Base-by-base conservation (phyloP, 805 yeast species). In the Candida incommunis region DNA sequence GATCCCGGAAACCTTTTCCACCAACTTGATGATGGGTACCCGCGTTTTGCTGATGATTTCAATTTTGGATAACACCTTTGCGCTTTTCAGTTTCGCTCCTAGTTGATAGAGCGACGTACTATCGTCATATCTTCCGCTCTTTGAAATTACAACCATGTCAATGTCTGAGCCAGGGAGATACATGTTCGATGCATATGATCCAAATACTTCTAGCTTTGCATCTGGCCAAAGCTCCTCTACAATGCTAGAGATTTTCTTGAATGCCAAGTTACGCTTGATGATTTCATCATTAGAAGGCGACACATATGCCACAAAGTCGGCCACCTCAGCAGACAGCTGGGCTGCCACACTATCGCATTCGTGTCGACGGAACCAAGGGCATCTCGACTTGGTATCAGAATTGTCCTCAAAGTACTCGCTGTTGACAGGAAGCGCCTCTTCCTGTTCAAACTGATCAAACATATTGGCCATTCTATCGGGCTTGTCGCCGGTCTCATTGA, bases 91-190 rank as follows among this genome's bases (percentile, higher is more conserved):
- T 54, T 71, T 75, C 3, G 86, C 76, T 2, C 95, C 78, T 9
- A 90, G 66, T 54, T 78, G 79, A 58, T 80, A 87, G 41, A 90
- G 63, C n/a, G 76, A 70, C 56, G 84, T 74, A 47, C 71, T 74
- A 54, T 75, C 86, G 44, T 67, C 67, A 52, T 74, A 71, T 50
- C 70, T 73, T 2, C 80, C 78, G 13, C 66, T 63, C 16, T 69
- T 63, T 21, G 94, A 81, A 2, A 80, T 68, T 22, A 90, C 74
- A 41, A 88, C 96, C 78, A 92, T 80, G 62, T 90, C 98, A 25
- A 90, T 86, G 68, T 90, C 98, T 0, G 96, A 85, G 1, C 95
- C 95, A 0, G 97, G 97, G 16, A 90, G 68, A 57, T 87, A 90
- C 49, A 90, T 66, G 57, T 88, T 96, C 0, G 96, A 88, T 0